Percentiles rank a stretch among this genome's conserved stretches.
These are phyloP conservation scores for Yarrowia porcina DNA, from an alignment of 805 yeast genomes.

Conservation along the genomic window DNA sequence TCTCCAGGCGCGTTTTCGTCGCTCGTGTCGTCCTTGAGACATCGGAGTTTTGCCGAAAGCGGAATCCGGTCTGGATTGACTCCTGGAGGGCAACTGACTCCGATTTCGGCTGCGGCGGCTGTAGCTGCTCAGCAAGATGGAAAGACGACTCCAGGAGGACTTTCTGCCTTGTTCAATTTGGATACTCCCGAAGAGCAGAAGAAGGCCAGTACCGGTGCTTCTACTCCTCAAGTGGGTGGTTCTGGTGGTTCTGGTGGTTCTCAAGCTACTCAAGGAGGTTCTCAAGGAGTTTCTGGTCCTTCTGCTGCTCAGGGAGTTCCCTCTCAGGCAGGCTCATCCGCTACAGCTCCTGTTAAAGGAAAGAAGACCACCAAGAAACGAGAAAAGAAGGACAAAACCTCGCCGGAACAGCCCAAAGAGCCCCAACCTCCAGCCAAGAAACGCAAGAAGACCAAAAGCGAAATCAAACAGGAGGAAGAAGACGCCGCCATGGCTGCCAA, in stretches of 20 bases:
- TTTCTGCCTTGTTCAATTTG: conserved; percentile 4
- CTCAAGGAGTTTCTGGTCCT: background rate
- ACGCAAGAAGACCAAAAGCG: conserved; percentile 10
- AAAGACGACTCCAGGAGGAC: background rate
- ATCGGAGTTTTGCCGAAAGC: conserved; percentile 68
- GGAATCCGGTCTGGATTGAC: conserved; percentile 61
- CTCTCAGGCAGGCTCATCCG: background rate
- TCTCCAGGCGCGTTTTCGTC: conserved; percentile 17
- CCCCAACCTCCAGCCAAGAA: background rate
- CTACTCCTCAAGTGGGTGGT: too few relatives aligned
- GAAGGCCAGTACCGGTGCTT: too few relatives aligned
- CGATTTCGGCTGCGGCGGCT: conserved; percentile 11
- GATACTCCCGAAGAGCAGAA: background rate
- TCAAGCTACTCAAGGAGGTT: too few relatives aligned
- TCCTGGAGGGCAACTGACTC: conserved; percentile 22
- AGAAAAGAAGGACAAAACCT: background rate
- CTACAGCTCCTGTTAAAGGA: background rate
- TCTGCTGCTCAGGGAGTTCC: background rate
- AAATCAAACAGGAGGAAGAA: conserved; percentile 5
- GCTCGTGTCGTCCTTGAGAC: conserved; percentile 12
- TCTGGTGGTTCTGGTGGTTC: too few relatives aligned
- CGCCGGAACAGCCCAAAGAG: background rate
- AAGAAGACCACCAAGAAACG: background rate
- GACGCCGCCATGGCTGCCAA: background rate
- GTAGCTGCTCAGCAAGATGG: conserved; percentile 15